Evolutionary conservation across 805 yeast species (phyloP), one percentile per base, ranked within the genome.

Genomic region (Nakazawaea anatomiae): DNA sequence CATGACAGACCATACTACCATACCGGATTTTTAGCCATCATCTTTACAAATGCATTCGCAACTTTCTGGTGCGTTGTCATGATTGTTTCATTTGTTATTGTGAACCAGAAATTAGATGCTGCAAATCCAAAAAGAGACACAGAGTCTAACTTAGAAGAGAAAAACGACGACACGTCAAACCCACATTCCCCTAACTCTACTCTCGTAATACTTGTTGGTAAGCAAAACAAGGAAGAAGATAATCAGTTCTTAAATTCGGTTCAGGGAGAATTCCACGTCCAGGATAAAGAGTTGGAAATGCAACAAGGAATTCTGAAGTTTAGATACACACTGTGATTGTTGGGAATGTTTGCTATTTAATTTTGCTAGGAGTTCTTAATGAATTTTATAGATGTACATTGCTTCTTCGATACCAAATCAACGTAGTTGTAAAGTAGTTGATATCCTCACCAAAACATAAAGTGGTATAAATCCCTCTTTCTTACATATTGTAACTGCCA

Each of bases 1-100:
- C 38, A 46, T 40, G 60, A 57, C 46, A 51, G 43, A 18, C 59
- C 59, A 8, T 31, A 47, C 18, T 57, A 57, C 47, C 49, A 30
- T 5, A 48, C 47, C 14, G 60, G 52, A 12, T 54, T 55, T 25
- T 18, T 51, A 40, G 52, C 57, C 7, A 14, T 55, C 9, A 38
- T 51, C 46, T 28, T 55, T 4, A 39, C 51, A 14, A 36, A 42
- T 30, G 49, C 44, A 2, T 48, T 52, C 39, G 54, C 39, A 50
- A 44, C 30, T 54, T 53, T n/a, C 54, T 58, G 48, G 62, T 6
- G 30, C 5, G 12, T 39, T 4, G 11, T 5, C 9, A 14, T 49
- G 29, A 25, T 39, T 12, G 29, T 34, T 8, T 10, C 10, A 14
- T 49, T 39, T 39, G 12, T 14, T n/a, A 10, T 11, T 4, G 42